Percentiles rank a stretch among this genome's conserved stretches.
These are phyloP conservation scores for Fistulifera solaris DNA, from an alignment of 108 stramenopile genomes.

Conservation along the genomic window DNA sequence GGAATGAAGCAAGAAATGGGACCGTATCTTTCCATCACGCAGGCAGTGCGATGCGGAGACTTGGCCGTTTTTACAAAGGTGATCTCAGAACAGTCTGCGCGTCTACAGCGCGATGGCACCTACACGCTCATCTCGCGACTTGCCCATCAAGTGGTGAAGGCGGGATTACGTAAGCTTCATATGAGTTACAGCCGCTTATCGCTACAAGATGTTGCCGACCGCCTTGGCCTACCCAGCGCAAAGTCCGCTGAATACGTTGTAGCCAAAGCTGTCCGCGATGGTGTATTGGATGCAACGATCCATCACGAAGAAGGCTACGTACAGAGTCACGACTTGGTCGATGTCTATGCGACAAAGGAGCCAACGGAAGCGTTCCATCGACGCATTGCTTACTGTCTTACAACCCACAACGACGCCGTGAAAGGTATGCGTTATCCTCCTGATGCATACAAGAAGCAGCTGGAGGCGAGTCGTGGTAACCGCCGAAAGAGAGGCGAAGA, in stretches of 20 bases:
- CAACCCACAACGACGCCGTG: conserved; percentile 97
- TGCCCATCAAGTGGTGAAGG: conserved; percentile 96
- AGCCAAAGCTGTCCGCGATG: conserved; percentile 97
- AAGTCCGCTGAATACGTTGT: conserved; percentile 93
- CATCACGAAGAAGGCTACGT: conserved; percentile 90
- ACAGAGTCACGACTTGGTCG: conserved; percentile 84
- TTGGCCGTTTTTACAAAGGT: conserved; percentile 76
- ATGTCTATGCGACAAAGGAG: conserved; percentile 95
- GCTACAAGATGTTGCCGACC: conserved; percentile 86
- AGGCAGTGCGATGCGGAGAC: conserved; percentile 94
- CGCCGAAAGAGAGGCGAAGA: conserved; percentile 63
- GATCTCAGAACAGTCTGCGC: conserved; percentile 52
- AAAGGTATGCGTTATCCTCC: conserved; percentile 94
- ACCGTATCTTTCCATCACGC: conserved; percentile 90
- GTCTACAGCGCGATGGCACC: conserved; percentile 78
- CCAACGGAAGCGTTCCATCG: conserved; percentile 97
- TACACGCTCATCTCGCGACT: conserved; percentile 90
- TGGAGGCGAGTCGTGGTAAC: conserved; percentile 75
- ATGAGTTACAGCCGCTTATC: conserved; percentile 83
- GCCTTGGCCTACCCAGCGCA: conserved; percentile 77
- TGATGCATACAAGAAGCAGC: conserved; percentile 89
- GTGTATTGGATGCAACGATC: conserved; percentile 97
- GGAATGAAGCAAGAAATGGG: conserved; percentile 67
- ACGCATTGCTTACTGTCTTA: conserved; percentile 96
- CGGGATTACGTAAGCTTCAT: conserved; percentile 91